Evolutionary conservation across 139 green algal genomes (phyloP).

Genomic region (Dunaliella primolecta): DNA sequence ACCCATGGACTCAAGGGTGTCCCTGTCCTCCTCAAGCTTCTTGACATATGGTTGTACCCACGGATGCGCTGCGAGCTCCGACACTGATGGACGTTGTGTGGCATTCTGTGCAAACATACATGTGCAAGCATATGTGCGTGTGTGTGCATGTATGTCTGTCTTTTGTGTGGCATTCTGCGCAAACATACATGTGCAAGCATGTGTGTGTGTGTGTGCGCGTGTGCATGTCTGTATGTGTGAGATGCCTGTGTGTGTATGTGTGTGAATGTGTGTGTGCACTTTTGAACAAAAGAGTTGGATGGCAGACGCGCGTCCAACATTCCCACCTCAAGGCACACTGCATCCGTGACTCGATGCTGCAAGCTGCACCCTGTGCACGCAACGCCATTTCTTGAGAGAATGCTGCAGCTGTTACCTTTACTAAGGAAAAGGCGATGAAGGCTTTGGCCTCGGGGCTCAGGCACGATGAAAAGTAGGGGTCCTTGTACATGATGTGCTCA

Average conservation of each 20-base stretch:
- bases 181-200: neutral
- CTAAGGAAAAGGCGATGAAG: conserved; percentile 56
- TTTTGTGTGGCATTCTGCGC: neutral
- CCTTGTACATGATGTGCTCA: conserved; percentile 67
- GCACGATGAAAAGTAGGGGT: conserved; percentile 38
- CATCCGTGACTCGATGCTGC: neutral
- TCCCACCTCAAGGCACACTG: too few relatives aligned
- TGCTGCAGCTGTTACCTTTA: conserved; percentile 51
- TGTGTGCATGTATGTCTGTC: neutral
- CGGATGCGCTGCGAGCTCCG: conserved; percentile 15
- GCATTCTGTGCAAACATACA: conserved; percentile 10
- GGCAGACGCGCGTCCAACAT: too few relatives aligned
- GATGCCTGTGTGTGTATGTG: neutral
- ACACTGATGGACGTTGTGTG: conserved; percentile 17
- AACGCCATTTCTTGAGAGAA: too few relatives aligned
- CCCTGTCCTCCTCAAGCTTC: neutral
- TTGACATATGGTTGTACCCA: conserved; percentile 26
- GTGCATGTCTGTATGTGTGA: too few relatives aligned
- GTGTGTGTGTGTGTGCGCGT: neutral
- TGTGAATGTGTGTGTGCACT: neutral
- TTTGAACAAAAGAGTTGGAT: too few relatives aligned
- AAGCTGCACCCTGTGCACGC: neutral
- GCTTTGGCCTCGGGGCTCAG: conserved; percentile 40
- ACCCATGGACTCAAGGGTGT: neutral
- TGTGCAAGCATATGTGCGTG: neutral